A percentile compares a stretch with the other conserved stretches of the same genome.
These are phyloP conservation scores for Aspergillus affinis DNA, from an alignment of 495 filamentous ascomycete species.

Conservation along the genomic window DNA sequence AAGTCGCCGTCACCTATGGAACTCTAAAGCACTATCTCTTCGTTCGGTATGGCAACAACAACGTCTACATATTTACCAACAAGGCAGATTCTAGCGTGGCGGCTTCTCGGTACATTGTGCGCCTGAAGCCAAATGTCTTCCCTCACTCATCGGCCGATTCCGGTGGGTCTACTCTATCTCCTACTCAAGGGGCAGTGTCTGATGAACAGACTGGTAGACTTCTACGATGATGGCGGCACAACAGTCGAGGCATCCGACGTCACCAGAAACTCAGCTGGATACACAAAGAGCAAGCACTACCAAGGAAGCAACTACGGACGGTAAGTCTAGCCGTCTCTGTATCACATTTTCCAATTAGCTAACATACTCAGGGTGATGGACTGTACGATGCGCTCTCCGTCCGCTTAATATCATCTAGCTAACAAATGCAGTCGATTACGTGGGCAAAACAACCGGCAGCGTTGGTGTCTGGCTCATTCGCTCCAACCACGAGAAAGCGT, in stretches of 20 bases:
- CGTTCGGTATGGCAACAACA: slow-evolving; percentile 7
- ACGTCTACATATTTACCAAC: slow-evolving; percentile 6
- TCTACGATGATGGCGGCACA: slow-evolving; percentile 6
- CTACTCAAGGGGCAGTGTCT: neutral
- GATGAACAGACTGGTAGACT: neutral
- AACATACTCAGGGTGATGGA: neutral
- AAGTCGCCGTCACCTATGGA: slow-evolving; percentile 3
- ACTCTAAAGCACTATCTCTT: slow-evolving; percentile 9
- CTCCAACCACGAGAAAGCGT: slow-evolving; percentile 10
- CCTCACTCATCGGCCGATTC: neutral
- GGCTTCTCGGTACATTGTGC: slow-evolving; percentile 4
- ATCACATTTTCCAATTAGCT: neutral
- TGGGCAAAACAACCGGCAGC: slow-evolving; percentile 8
- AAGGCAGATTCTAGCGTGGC: slow-evolving; percentile 5
- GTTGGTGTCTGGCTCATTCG: slow-evolving; percentile 11
- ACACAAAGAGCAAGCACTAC: slow-evolving; percentile 10
- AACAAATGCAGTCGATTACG: slow-evolving; percentile 2
- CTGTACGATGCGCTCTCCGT: neutral
- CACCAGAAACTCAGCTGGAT: slow-evolving; percentile 1
- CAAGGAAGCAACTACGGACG: slow-evolving; percentile 11
- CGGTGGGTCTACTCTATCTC: neutral
- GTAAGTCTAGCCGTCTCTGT: neutral
- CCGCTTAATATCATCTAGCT: neutral
- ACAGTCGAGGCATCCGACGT: slow-evolving; percentile 6
- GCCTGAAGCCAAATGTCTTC: slow-evolving; percentile 6